Conservation (phyloP, 1,284 basidiomycete genomes). For the Sporisorium graminicola region DNA sequence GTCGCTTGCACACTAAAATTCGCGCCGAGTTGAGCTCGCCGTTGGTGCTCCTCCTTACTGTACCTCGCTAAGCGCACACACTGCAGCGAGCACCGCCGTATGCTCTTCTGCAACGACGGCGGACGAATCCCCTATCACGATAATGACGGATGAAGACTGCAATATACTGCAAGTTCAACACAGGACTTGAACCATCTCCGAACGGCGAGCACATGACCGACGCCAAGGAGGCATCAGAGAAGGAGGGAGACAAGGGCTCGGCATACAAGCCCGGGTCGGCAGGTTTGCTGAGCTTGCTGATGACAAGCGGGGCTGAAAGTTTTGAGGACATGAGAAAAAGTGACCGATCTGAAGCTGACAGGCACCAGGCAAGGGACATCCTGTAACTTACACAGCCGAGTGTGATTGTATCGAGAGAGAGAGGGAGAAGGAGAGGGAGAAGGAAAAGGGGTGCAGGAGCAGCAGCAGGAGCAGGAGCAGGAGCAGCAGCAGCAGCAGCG, state of each 20-base stretch:
- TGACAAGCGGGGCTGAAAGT: constrained; percentile 7
- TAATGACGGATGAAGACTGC: neutral
- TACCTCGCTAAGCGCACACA: constrained; percentile 11
- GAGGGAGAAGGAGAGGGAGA: too few species aligned
- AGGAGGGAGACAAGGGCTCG: neutral
- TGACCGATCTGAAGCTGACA: neutral
- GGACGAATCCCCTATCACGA: neutral
- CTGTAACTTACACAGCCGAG: constrained; percentile 9
- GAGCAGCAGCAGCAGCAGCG: too few species aligned
- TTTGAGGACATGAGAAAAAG: neutral
- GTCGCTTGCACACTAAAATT: neutral
- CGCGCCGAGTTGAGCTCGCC: neutral
- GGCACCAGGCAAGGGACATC: neutral
- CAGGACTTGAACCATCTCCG: too few species aligned
- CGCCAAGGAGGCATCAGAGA: neutral
- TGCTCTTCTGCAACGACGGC: neutral
- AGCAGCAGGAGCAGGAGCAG: too few species aligned
- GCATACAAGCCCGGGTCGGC: neutral
- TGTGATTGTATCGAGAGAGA: constrained; percentile 7
- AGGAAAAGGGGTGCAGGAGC: too few species aligned
- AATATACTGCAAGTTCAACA: too few species aligned
- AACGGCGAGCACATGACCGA: neutral
- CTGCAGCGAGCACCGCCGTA: neutral
- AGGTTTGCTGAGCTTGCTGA: neutral
- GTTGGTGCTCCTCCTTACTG: constrained; percentile 2